phyloP scores from a whole-genome alignment of 768 basidiomycete species.

The Sarcomyxa edulis region DNA sequence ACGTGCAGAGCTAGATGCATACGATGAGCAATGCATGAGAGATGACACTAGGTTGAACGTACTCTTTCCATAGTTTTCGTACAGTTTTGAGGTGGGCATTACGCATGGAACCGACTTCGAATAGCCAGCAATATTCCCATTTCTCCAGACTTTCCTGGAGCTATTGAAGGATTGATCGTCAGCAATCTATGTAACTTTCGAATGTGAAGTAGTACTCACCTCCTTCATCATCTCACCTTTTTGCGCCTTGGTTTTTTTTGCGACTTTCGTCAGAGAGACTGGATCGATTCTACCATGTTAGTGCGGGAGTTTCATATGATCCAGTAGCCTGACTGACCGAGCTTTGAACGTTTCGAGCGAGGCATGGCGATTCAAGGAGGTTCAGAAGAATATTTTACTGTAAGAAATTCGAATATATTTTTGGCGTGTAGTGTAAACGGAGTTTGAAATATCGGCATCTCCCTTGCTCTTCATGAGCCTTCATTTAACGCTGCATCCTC shows the following conservation, averaged over 20 bases:
- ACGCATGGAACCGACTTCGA: constrained; percentile 93
- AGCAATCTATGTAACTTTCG: not conserved
- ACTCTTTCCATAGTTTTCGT: constrained; percentile 91
- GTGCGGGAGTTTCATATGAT: constrained; percentile 4
- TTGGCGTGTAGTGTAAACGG: too few relatives aligned
- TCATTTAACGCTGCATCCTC: too few relatives aligned
- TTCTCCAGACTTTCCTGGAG: constrained; percentile 80
- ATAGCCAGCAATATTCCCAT: constrained; percentile 95
- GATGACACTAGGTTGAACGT: constrained; percentile 19
- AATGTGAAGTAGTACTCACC: constrained; percentile 33
- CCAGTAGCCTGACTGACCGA: constrained; percentile 51
- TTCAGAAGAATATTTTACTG: too few relatives aligned
- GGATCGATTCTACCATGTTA: too few relatives aligned
- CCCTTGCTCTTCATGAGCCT: too few relatives aligned
- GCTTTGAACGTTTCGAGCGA: constrained; percentile 81
- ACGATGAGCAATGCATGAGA: constrained; percentile 2
- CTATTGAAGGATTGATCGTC: constrained; percentile 28
- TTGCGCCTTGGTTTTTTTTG: constrained; percentile 88
- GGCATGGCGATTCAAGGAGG: constrained; percentile 61
- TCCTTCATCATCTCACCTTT: constrained; percentile 81
- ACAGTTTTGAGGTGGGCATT: constrained; percentile 94
- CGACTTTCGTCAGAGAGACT: constrained; percentile 93
- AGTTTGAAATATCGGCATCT: too few relatives aligned
- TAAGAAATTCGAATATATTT: too few relatives aligned
- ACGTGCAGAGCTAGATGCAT: constrained; percentile 72